Base-by-base conservation (phyloP, 306 rosid species). In the Datisca glomerata region DNA sequence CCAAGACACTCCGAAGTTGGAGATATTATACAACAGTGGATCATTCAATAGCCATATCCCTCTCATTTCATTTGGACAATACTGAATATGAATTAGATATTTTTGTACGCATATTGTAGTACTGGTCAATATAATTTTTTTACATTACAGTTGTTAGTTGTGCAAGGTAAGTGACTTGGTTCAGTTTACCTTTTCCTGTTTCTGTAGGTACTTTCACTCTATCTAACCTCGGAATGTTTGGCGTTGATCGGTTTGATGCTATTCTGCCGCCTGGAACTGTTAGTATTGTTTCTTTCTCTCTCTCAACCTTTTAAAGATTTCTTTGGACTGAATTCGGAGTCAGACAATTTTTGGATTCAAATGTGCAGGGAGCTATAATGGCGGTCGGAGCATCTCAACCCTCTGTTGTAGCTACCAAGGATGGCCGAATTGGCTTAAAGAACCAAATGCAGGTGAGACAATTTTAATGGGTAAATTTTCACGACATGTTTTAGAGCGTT, bases 251-350 rank as follows among this genome's bases (percentile, higher is more conserved):
- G 44, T 89, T 89, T 42, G 97, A 83, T 68, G 97, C 97, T 31
- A 83, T 89, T 68, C 79, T 89, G 43, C 97, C 97, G 7, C 95
- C 93, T 49, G 95, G 97, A 69, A 83, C 95, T 53, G 95, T 89
- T 43, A 76, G 85, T 32, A 15, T 25, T 27, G 33, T 13, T 56
- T 49, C 45, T 41, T 20, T 5, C 35, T 43, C 34, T 46, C n/a
- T 44, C 49, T 11, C 41, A 14, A 19, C 17, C 31, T 21, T 24
- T 7, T n/a, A n/a, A n/a, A n/a, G n/a, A n/a, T n/a, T n/a, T n/a
- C n/a, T n/a, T n/a, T n/a, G n/a, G n/a, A n/a, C n/a, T n/a, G n/a
- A n/a, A n/a, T n/a, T n/a, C n/a, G n/a, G n/a, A n/a, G n/a, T n/a
- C n/a, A n/a, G n/a, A n/a, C n/a, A n/a, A n/a, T n/a, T n/a, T n/a